A percentile compares a stretch with the other conserved stretches of the same genome.
phyloP scores from a whole-genome alignment of 2,329 filamentous ascomycete genomes.

The Cladosporium sp. region DNA sequence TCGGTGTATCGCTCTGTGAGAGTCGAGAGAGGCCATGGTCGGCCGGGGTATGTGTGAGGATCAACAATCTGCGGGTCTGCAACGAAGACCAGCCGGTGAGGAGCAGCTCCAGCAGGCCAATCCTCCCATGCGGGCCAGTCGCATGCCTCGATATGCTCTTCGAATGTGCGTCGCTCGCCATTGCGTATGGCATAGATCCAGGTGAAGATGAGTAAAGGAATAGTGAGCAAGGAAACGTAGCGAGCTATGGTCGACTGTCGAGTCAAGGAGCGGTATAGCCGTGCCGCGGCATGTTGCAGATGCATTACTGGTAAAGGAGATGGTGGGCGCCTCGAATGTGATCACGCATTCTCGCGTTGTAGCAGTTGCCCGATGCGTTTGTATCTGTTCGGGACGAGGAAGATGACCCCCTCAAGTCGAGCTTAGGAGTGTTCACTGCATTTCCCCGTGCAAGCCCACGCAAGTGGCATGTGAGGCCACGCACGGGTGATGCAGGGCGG shows the following conservation, averaged over 20 bases:
- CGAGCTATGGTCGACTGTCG: slow-evolving; percentile 5
- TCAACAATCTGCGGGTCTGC: slow-evolving; percentile 91
- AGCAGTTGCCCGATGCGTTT: background rate
- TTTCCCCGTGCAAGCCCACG: background rate
- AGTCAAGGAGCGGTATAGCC: slow-evolving; percentile 4
- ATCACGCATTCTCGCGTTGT: slow-evolving; percentile 6
- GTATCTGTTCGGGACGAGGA: no score
- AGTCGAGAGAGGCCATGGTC: slow-evolving; percentile 66
- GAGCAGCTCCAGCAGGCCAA: slow-evolving; percentile 76
- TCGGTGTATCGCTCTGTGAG: slow-evolving; percentile 73
- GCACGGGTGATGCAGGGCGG: background rate
- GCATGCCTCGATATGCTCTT: slow-evolving; percentile 65
- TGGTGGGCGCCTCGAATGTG: background rate
- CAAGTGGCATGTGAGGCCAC: background rate
- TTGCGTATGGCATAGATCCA: slow-evolving; percentile 79
- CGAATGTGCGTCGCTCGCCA: slow-evolving; percentile 79
- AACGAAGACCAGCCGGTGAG: slow-evolving; percentile 79
- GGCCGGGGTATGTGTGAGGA: slow-evolving; percentile 87
- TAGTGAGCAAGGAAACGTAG: slow-evolving; percentile 6
- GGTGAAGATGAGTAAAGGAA: slow-evolving; percentile 53
- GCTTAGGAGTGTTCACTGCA: background rate
- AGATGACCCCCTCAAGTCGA: background rate
- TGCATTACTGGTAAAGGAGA: slow-evolving; percentile 11
- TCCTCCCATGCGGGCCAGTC: slow-evolving; percentile 85
- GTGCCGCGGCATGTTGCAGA: slow-evolving; percentile 13